These are phyloP conservation scores for Ganoderma sinense DNA, from an alignment of 1,284 basidiomycete genomes.

Conservation along the genomic window DNA sequence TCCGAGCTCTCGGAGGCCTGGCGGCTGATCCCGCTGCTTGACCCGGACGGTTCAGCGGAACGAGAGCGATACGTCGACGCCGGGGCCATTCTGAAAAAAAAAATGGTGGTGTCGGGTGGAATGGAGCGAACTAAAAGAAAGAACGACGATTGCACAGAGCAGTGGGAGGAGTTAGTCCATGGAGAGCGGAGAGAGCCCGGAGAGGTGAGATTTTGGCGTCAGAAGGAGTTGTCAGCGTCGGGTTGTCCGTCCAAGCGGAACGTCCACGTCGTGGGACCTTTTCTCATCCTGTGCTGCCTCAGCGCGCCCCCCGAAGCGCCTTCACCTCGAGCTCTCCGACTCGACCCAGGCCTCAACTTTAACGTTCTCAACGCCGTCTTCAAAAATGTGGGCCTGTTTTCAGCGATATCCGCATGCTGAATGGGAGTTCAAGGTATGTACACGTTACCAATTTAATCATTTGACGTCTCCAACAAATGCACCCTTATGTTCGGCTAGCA, in stretches of 20 bases:
- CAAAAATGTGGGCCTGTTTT: too few species aligned
- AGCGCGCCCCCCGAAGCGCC: too few species aligned
- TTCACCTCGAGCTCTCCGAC: too few species aligned
- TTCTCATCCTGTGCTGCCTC: too few species aligned
- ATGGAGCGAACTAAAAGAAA: not conserved
- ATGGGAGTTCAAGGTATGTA: too few species aligned
- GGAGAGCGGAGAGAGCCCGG: not conserved
- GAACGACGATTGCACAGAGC: conserved; percentile 2
- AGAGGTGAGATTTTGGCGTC: not conserved
- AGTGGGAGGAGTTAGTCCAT: not conserved
- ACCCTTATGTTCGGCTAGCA: too few species aligned
- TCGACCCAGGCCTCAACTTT: too few species aligned
- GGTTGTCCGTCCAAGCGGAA: not conserved
- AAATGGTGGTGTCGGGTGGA: not conserved
- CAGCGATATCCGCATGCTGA: too few species aligned
- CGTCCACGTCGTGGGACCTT: not conserved
- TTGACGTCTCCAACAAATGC: too few species aligned
- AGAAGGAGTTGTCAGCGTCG: not conserved
- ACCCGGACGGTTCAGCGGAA: conserved; percentile 26
- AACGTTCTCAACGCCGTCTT: too few species aligned
- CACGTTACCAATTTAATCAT: too few species aligned
- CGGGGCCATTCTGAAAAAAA: not conserved
- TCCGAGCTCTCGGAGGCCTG: conserved; percentile 17
- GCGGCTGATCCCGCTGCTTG: not conserved
- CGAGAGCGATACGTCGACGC: conserved; percentile 6